These are phyloP conservation scores for Solanum hybrid DNA, from an alignment of 305 asterid genomes.

Conservation along the genomic window DNA sequence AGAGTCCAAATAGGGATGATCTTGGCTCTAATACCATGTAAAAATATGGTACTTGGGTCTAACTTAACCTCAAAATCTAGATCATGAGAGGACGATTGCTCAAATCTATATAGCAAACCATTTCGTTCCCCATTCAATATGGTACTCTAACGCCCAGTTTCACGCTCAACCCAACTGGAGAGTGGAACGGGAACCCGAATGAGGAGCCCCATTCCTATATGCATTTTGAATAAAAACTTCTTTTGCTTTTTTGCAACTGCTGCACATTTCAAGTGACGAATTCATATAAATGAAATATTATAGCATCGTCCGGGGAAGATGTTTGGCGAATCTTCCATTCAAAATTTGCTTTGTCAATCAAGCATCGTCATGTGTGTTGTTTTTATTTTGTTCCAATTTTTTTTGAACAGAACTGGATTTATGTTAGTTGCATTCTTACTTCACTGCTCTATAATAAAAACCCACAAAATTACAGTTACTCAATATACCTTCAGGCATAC, in stretches of 20 bases:
- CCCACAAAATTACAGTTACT: not conserved
- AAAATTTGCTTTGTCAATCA: not conserved
- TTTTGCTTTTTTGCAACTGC: not conserved
- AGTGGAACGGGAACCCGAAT: not conserved
- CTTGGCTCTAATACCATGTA: not conserved
- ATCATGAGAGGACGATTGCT: not conserved
- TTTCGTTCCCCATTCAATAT: not conserved
- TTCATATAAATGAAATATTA: not conserved
- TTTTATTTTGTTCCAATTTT: not conserved
- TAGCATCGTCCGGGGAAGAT: not conserved
- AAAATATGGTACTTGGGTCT: not conserved
- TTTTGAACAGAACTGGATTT: not conserved
- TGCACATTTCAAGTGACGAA: not conserved
- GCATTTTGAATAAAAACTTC: not conserved
- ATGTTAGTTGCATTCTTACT: not conserved
- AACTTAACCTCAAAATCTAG: not conserved
- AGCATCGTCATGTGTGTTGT: not conserved
- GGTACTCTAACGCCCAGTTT: not conserved
- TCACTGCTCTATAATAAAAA: too few relatives aligned
- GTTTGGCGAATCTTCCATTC: not conserved
- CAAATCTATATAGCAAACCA: not conserved
- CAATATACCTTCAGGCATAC: not conserved
- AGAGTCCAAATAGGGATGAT: not conserved
- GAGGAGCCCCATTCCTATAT: not conserved
- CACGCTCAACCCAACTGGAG: not conserved